phyloP scores from a whole-genome alignment of 495 filamentous ascomycete genomes.

The Neurospora hispaniola region DNA sequence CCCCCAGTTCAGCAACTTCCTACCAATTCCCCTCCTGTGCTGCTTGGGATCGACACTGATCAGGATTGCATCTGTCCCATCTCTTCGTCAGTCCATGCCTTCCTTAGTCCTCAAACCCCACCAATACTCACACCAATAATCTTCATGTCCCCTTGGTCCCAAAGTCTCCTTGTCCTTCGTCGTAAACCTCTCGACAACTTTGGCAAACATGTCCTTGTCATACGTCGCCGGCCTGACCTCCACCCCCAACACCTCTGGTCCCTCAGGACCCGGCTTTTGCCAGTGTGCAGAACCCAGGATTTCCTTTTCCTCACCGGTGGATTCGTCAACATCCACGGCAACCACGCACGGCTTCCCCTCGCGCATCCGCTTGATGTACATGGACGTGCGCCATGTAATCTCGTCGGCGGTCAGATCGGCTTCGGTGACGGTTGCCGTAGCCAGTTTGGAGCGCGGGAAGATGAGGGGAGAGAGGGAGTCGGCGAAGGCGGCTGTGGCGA shows the following conservation, averaged over 20 bases:
- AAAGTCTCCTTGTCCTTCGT: background rate
- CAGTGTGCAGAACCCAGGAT: slow-evolving; percentile 19
- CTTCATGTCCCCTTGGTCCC: background rate
- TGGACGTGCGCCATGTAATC: slow-evolving; percentile 8
- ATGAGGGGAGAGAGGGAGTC: slow-evolving; percentile 5
- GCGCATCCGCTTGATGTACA: slow-evolving; percentile 7
- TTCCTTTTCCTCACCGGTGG: background rate
- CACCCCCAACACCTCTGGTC: background rate
- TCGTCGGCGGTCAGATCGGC: slow-evolving; percentile 6
- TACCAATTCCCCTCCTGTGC: slow-evolving; percentile 18
- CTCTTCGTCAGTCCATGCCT: slow-evolving; percentile 2
- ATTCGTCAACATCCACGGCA: slow-evolving; percentile 11
- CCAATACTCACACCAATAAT: background rate
- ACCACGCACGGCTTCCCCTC: slow-evolving; percentile 13
- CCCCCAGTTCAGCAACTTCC: slow-evolving; percentile 13
- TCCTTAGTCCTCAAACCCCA: background rate
- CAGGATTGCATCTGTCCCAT: slow-evolving; percentile 12
- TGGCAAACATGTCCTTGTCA: background rate
- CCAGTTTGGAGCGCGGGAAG: slow-evolving; percentile 12
- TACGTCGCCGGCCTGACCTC: background rate
- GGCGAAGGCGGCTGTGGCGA: slow-evolving; percentile 11
- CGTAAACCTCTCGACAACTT: background rate
- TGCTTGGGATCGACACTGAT: slow-evolving; percentile 14
- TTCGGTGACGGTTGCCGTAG: background rate
- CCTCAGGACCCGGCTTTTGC: slow-evolving; percentile 4